Evolutionary conservation across 2,329 filamentous ascomycete genomes (phyloP).

Genomic region (Leptodontidium sp.): DNA sequence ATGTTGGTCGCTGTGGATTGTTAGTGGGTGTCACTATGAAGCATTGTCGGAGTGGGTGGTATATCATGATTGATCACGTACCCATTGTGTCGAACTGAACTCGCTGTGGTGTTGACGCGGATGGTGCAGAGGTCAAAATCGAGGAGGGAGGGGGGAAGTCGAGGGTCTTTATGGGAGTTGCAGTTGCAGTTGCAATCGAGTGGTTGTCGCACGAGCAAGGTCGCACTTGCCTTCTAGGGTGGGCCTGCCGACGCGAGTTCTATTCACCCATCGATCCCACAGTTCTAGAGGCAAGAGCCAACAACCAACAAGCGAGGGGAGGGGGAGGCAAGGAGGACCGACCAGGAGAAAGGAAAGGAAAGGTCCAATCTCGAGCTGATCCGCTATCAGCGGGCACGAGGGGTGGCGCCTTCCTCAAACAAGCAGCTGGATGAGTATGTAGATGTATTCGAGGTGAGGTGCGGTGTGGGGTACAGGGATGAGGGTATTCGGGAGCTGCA

Average conservation of each 20-base stretch:
- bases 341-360: neutral
- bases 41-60: too few species aligned
- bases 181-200: neutral
- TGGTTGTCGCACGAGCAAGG: neutral
- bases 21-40: constrained; percentile 3
- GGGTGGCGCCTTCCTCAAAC: neutral
- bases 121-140: neutral
- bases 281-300: neutral
- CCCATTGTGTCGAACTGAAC: constrained; percentile 18
- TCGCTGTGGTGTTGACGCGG: constrained; percentile 8
- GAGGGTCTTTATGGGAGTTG: constrained; percentile 13
- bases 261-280: too few species aligned
- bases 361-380: constrained; percentile 4
- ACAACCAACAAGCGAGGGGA: too few species aligned
- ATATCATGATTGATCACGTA: neutral
- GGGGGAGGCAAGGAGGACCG: too few species aligned
- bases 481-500: neutral
- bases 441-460: neutral
- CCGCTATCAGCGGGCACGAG: neutral
- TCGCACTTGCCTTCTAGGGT: neutral
- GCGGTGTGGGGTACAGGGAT: constrained; percentile 9
- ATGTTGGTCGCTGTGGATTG: constrained; percentile 17
- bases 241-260: too few species aligned
- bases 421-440: constrained; percentile 6
- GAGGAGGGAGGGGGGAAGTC: neutral